Conservation (phyloP, 2,329 filamentous ascomycete species). For the Hirsutella thompsonii region DNA sequence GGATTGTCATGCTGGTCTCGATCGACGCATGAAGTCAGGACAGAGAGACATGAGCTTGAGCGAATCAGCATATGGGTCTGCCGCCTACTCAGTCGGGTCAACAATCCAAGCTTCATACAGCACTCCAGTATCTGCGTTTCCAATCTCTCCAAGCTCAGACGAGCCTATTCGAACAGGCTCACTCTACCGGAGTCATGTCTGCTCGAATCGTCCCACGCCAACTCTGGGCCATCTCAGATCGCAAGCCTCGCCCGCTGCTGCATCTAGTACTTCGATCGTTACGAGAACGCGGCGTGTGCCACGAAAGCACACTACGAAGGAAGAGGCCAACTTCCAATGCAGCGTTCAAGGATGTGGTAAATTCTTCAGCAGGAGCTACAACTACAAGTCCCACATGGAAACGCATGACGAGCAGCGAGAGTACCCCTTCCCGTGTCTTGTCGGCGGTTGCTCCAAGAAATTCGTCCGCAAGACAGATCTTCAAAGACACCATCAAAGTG, state of each 20-base stretch:
- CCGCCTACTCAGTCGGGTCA: not conserved
- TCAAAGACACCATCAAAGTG: conserved; percentile 45
- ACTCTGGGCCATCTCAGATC: not conserved
- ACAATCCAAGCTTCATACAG: not conserved
- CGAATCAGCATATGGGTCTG: not conserved
- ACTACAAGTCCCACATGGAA: conserved; percentile 76
- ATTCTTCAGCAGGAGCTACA: conserved; percentile 73
- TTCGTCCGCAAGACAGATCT: conserved; percentile 81
- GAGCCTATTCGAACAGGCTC: not conserved
- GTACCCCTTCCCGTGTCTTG: conserved; percentile 56
- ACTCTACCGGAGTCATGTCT: not conserved
- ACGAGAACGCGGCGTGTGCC: conserved; percentile 11
- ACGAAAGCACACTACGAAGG: conserved; percentile 47
- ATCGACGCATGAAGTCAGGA: not conserved
- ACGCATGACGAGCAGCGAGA: conserved; percentile 65
- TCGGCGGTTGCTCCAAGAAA: conserved; percentile 53
- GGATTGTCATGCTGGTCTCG: not conserved
- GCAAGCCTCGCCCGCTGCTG: not conserved
- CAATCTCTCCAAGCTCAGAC: not conserved
- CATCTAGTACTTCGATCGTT: not conserved
- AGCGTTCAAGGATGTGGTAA: conserved; percentile 57
- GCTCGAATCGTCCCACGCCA: not conserved
- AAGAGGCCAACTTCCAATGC: conserved; percentile 62
- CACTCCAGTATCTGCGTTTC: not conserved
- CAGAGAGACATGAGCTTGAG: not conserved